Conservation (phyloP, 2,329 filamentous ascomycete species). For the Alternaria ventricosa region DNA sequence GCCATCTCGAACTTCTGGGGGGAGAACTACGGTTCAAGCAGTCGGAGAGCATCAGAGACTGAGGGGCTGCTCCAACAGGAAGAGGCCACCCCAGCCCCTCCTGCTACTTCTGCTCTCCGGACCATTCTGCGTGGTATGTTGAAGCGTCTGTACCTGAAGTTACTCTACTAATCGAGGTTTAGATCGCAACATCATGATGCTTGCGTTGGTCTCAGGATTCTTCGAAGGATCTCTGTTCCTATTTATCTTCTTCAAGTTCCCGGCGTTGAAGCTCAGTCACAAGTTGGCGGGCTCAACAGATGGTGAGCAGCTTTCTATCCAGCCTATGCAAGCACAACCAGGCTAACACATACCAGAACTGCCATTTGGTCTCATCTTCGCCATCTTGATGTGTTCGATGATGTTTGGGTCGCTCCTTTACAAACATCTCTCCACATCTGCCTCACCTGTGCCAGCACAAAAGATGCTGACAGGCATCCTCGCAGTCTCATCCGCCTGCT, state of each 20-base stretch:
- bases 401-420: slow-evolving; percentile 66
- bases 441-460: slow-evolving; percentile 29
- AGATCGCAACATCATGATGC: slow-evolving; percentile 57
- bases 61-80: slow-evolving; percentile 36
- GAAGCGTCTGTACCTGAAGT: not conserved
- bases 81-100: slow-evolving; percentile 25
- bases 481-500: slow-evolving; percentile 35
- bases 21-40: slow-evolving; percentile 58
- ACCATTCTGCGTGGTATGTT: slow-evolving; percentile 32
- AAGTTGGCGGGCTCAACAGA: slow-evolving; percentile 35
- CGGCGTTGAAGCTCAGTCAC: slow-evolving; percentile 55
- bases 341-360: slow-evolving; percentile 31
- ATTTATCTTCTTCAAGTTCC: slow-evolving; percentile 69
- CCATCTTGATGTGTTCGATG: slow-evolving; percentile 65
- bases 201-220: slow-evolving; percentile 62
- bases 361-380: slow-evolving; percentile 62
- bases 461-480: slow-evolving; percentile 39
- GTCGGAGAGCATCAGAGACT: slow-evolving; percentile 23
- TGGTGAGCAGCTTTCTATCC: slow-evolving; percentile 20
- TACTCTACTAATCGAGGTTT: not conserved
- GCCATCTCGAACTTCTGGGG: slow-evolving; percentile 59
- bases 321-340: no score
- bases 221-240: slow-evolving; percentile 69
- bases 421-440: slow-evolving; percentile 44
- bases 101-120: slow-evolving; percentile 30